Base-by-base conservation (phyloP, 257 asterid species). In the Catharanthus roseus region DNA sequence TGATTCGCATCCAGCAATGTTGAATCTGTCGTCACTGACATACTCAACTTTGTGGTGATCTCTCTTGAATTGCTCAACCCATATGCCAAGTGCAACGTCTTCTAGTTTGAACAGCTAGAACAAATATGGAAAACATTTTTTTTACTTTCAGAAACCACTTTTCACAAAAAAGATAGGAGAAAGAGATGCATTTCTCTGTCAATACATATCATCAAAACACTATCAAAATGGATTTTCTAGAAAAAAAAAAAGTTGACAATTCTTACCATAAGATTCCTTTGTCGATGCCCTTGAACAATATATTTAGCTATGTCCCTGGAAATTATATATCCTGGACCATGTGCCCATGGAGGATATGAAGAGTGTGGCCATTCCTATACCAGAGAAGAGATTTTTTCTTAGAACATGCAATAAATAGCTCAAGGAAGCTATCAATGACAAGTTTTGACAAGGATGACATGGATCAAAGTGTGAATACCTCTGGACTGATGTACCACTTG, bases 31-130 rank as follows among this genome's bases (percentile, higher is more conserved):
- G 28, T 93, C 93, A 21, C 79, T 79, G 18, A 76, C 62, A 69
- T 85, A 89, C 73, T 85, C 87, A 24, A 91, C 80, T 69, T 72
- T 76, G 29, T 73, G 75, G 19, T 85, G 87, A 6, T 74, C 76
- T 70, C 77, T 83, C 78, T 80, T 78, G 77, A 80, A 93, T 71
- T 83, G 84, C 80, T 89, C 83, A 19, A 91, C 77, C 99, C 99
- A 93, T 77, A 93, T 86, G 9, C 99, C 97, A 76, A 93, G 86
- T n/a, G 96, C 96, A 67, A 93, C 99, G 75, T 93, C 99, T 83
- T 93, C 99, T 7, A 93, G 86, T 74, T 91, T 93, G 55, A 93
- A 89, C 54, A 93, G 90, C 98, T 92, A 82, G 54, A 47, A 75
- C 28, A 71, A 34, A 39, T 29, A 65, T 10, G 24, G 24, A 42